A percentile compares a stretch with the other conserved stretches of the same genome.
phyloP scores from a whole-genome alignment of 331 rosid species.

The Rosa hybrid region DNA sequence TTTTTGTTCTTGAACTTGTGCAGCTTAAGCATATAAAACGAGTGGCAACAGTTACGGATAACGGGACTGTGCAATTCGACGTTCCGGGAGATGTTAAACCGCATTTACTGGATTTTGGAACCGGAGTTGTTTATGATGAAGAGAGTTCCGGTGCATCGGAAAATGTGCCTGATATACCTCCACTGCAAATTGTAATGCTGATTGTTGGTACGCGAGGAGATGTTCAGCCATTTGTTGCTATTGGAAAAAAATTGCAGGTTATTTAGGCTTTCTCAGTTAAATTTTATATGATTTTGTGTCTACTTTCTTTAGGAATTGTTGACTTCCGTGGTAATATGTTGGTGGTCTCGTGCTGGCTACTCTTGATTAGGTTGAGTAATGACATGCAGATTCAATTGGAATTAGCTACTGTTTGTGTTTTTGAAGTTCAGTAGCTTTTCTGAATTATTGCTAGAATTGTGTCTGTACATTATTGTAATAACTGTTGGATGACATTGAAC shows the following conservation, averaged over 20 bases:
- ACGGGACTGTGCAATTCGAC: conserved; percentile 74
- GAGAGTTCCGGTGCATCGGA: conserved; percentile 27
- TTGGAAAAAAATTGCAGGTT: conserved; percentile 89
- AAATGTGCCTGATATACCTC: conserved; percentile 40
- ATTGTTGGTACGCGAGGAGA: conserved; percentile 96
- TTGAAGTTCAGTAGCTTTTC: background rate
- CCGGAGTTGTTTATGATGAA: conserved; percentile 23
- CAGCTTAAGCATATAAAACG: conserved; percentile 61
- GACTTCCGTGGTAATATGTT: background rate
- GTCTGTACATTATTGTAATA: background rate
- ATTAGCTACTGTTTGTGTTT: background rate
- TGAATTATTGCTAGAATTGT: background rate
- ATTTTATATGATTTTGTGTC: background rate
- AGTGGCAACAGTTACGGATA: conserved; percentile 50
- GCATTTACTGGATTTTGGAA: conserved; percentile 38
- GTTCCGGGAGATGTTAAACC: conserved; percentile 56
- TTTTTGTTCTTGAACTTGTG: conserved; percentile 17
- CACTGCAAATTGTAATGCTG: conserved; percentile 84
- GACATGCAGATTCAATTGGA: background rate
- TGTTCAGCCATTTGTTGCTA: conserved; percentile 94
- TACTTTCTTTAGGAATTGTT: background rate
- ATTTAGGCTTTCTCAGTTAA: background rate
- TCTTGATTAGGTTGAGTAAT: background rate
- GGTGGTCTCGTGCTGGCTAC: background rate
- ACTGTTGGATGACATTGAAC: background rate